Evolutionary conservation across 2,329 filamentous ascomycete species (phyloP).

Genomic region (Plenodomus tracheiphilus): DNA sequence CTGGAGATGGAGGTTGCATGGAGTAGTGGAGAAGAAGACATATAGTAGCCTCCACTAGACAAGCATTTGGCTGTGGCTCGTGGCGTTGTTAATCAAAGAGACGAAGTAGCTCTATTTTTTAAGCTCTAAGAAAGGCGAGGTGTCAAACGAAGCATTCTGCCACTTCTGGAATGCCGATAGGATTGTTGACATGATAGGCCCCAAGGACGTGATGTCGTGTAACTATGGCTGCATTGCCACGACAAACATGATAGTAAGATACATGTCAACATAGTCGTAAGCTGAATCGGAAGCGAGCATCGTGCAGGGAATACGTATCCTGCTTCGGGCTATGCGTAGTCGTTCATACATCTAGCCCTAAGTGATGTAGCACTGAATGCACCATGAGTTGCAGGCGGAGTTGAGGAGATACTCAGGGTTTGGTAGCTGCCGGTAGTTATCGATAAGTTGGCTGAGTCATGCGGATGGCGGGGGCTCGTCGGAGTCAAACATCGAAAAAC

Average conservation of each 20-base stretch:
- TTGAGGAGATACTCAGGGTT: too few species aligned
- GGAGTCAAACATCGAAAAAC: slow-evolving; percentile 35
- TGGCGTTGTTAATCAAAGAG: too few species aligned
- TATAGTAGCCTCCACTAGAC: neutral
- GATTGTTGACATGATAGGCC: neutral
- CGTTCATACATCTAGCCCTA: too few species aligned
- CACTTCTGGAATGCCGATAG: too few species aligned
- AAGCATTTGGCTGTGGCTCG: neutral
- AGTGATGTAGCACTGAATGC: too few species aligned
- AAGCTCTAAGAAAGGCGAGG: too few species aligned
- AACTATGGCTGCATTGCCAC: neutral
- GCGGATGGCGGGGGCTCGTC: slow-evolving; percentile 16
- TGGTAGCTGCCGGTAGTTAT: slow-evolving; percentile 11
- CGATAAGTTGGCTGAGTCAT: slow-evolving; percentile 31
- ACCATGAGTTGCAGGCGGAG: too few species aligned
- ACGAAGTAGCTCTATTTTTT: too few species aligned
- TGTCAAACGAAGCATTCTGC: too few species aligned
- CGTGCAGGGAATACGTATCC: too few species aligned
- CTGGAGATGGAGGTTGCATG: neutral
- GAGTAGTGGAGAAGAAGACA: neutral
- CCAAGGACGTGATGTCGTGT: neutral
- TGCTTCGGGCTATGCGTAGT: too few species aligned
- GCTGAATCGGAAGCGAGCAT: too few species aligned
- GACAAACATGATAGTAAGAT: neutral
- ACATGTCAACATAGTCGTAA: neutral